Evolutionary conservation across 495 filamentous ascomycete genomes (phyloP).

Genomic region (Trichoderma gamsii): DNA sequence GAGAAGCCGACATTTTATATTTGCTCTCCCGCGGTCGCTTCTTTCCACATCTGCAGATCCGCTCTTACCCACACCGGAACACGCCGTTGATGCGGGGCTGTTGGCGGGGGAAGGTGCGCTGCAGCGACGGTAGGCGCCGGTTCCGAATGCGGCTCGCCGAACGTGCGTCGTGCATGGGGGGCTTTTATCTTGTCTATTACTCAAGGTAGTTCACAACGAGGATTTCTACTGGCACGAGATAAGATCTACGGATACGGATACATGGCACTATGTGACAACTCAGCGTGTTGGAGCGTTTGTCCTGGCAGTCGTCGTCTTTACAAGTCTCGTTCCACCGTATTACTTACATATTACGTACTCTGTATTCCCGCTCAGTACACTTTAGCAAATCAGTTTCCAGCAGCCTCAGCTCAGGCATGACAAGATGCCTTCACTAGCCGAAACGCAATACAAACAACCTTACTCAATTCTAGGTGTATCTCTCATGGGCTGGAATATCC

Average conservation of each 20-base stretch:
- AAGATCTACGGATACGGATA: too few relatives aligned
- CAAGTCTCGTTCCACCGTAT: not conserved
- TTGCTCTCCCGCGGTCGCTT: not conserved
- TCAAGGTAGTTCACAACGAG: too few relatives aligned
- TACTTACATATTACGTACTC: not conserved
- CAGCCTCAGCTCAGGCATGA: too few relatives aligned
- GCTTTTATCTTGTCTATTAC: too few relatives aligned
- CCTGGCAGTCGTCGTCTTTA: not conserved
- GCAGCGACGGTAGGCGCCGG: slow-evolving; percentile 4
- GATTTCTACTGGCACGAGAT: too few relatives aligned
- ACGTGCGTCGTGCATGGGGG: not conserved
- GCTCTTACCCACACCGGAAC: slow-evolving; percentile 2
- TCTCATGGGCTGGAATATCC: too few relatives aligned
- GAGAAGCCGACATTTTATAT: not conserved
- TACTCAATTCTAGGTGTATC: too few relatives aligned
- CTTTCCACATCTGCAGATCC: not conserved
- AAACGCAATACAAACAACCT: too few relatives aligned
- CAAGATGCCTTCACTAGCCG: too few relatives aligned
- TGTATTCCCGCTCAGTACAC: not conserved
- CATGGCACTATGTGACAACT: too few relatives aligned
- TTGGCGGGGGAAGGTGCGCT: not conserved
- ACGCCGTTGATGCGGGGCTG: not conserved
- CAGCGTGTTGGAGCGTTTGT: too few relatives aligned
- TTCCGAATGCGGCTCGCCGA: not conserved
- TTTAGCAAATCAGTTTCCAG: not conserved